Evolutionary conservation across 2,329 filamentous ascomycete species (phyloP), one percentile per base, ranked within the genome.

Genomic region (Ophiostoma tasmaniense): DNA sequence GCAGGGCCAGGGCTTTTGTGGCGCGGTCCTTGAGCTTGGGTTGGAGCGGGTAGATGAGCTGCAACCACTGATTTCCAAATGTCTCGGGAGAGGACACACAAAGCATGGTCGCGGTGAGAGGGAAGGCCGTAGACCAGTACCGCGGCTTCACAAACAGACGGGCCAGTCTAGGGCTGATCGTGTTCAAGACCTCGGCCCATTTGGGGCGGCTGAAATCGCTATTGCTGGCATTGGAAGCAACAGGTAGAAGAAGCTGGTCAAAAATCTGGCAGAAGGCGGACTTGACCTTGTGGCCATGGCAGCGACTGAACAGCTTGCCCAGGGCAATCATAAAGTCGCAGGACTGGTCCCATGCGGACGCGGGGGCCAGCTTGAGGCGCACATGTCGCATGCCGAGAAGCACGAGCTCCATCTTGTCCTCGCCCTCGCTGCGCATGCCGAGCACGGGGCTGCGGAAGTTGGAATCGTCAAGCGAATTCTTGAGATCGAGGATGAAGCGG

Each of bases 181-280:
- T 85, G 68, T 90, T 87, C 67, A 98, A 81, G 5, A 97, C 93
- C 71, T 95, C 89, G 72, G 87, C 89, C 95, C 95, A 99, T 77
- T 89, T 94, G 0, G 90, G 88, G 72, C 90, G 85, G 68, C 89
- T 89, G 71, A 98, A 84, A 75, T 97, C 91, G 66, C 85, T 88
- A 73, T 86, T 87, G 69, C 84, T 89, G 5, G 92, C 90, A 72
- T 88, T 91, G 3, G 91, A 91, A 17, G 94, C 94, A 66, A 99
- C 89, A 0, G 93, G 92, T 17, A 97, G 84, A 30, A 99, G 80
- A 35, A 99, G 83, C 73, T 91, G 90, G 74, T 96, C 92, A 67
- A 99, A 85, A 28, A 97, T 89, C 75, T 96, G 91, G 76, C 95
- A 98, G 76, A 97, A 99, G 0, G 93, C 92, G 73, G 94, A 90